Evolutionary conservation across 495 filamentous ascomycete species (phyloP), one percentile per base, ranked within the genome.

Genomic region (Xylaria bambusicola): DNA sequence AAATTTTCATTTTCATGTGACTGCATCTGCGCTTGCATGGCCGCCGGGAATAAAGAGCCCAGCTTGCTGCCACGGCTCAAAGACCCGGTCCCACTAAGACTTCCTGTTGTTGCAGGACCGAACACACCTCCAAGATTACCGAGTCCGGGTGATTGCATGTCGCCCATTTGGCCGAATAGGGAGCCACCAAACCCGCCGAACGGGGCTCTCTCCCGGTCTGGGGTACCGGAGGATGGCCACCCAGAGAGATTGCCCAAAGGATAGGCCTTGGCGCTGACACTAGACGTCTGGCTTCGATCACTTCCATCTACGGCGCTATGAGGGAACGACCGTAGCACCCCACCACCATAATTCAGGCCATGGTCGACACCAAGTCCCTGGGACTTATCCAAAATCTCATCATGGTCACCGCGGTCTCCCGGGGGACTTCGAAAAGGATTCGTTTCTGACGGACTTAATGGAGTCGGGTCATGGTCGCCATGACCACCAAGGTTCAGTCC

Each of bases 341-440:
- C 76, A 31, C 75, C 74, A 0, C 65, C 63, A 36, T 78, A 81
- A 17, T 74, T 71, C 12, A 79, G 72, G 3, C 73, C 69, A 18
- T 71, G 77, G 23, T 81, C 80, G 31, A 73, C 66, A 20, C 67
- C 62, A 1, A 73, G 62, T 18, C 76, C 78, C 21, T 68, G 68
- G 35, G 68, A 70, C 8, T 72, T 70, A 5, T 77, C 77, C 52
- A 85, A 82, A 31, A 83, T 71, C 59, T 92, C 88, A 26, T 91
- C 88, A 2, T 82, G 79, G 23, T 92, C 86, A 0, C 79, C 79
- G 31, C 85, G 84, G 17, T 92, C 89, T n/a, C 84, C 88, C n/a
- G 89, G 85, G 8, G 94, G 95, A 71, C 93, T 98, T 62, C 90
- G 89, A 67, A 93, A 98, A n/a, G 94, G 95, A 71, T 98, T 98